Evolutionary conservation across 2,329 filamentous ascomycete genomes (phyloP).

Genomic region (Aspergillus puulaauensis): DNA sequence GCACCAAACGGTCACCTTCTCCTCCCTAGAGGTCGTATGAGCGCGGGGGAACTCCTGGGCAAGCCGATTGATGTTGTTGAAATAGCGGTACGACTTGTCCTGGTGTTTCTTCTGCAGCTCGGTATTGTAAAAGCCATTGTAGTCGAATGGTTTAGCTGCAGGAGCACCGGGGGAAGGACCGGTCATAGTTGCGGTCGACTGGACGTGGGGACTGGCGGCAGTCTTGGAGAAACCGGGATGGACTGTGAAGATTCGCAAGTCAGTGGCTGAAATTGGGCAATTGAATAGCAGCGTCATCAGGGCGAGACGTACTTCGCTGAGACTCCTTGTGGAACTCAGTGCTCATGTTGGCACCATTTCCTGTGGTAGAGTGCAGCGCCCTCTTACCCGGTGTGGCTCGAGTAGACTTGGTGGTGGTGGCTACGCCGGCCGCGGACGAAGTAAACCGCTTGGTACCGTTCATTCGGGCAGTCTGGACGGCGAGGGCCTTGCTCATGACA

Average conservation of each 20-base stretch:
- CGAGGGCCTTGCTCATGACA: conserved; percentile 97
- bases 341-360: conserved; percentile 77
- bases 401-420: conserved; percentile 43
- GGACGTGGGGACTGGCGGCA: conserved; percentile 22
- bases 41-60: conserved; percentile 95
- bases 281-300: background rate
- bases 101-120: conserved; percentile 99
- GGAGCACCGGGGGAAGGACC: conserved; percentile 51
- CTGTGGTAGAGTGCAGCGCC: conserved; percentile 75
- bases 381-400: conserved; percentile 60
- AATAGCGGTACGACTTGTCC: conserved; percentile 99
- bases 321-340: conserved; percentile 52
- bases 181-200: conserved; percentile 25
- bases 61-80: conserved; percentile 99
- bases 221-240: conserved; percentile 25
- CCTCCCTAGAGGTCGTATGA: conserved; percentile 79
- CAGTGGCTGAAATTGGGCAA: background rate
- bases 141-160: conserved; percentile 70
- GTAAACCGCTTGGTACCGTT: conserved; percentile 40
- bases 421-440: conserved; percentile 32
- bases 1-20: conserved; percentile 96
- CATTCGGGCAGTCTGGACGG: conserved; percentile 65
- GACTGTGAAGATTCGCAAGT: conserved; percentile 9
- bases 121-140: conserved; percentile 80
- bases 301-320: conserved; percentile 44